A percentile compares a stretch with the other conserved stretches of the same genome.
Evolutionary conservation across 768 basidiomycete species (phyloP).

Genomic region (Panellus pusillus): DNA sequence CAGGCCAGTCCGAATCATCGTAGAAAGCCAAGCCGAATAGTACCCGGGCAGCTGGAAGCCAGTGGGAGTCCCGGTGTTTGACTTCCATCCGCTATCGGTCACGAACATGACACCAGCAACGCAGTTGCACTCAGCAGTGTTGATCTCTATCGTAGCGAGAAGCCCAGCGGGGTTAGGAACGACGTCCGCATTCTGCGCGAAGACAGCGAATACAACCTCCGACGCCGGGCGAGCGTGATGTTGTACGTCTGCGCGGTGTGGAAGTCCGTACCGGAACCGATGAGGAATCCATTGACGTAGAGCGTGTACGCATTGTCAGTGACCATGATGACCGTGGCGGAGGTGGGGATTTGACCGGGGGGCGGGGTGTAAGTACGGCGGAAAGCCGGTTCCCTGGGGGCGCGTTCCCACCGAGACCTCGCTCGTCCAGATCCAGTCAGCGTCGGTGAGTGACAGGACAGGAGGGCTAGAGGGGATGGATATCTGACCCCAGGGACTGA

Average conservation of each 20-base stretch:
- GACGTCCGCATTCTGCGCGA: constrained; percentile 2
- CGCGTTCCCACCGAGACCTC: constrained; percentile 24
- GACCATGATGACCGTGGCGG: constrained; percentile 27
- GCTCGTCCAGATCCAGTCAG: constrained; percentile 35
- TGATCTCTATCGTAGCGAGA: constrained; percentile 23
- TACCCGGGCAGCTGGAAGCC: constrained; percentile 15
- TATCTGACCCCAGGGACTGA: constrained; percentile 20
- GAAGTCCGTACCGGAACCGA: constrained; percentile 25
- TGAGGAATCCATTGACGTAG: constrained; percentile 29
- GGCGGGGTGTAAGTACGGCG: constrained; percentile 28
- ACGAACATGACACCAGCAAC: constrained; percentile 12
- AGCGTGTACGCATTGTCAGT: constrained; percentile 30
- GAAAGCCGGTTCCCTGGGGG: constrained; percentile 32
- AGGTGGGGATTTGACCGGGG: constrained; percentile 22
- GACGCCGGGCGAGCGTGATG: constrained; percentile 16
- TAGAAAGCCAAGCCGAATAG: no score
- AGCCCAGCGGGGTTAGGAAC: constrained; percentile 23
- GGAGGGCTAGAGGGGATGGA: constrained; percentile 20
- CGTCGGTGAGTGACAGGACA: constrained; percentile 24
- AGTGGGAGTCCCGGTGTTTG: constrained; percentile 14
- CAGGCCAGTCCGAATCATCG: constrained; percentile 26
- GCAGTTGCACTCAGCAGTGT: constrained; percentile 18
- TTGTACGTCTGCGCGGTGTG: constrained; percentile 22
- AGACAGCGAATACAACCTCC: constrained; percentile 24
- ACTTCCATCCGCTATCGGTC: constrained; percentile 29